These are phyloP conservation scores for Amanita exitialis DNA, from an alignment of 768 basidiomycete species.

Conservation along the genomic window DNA sequence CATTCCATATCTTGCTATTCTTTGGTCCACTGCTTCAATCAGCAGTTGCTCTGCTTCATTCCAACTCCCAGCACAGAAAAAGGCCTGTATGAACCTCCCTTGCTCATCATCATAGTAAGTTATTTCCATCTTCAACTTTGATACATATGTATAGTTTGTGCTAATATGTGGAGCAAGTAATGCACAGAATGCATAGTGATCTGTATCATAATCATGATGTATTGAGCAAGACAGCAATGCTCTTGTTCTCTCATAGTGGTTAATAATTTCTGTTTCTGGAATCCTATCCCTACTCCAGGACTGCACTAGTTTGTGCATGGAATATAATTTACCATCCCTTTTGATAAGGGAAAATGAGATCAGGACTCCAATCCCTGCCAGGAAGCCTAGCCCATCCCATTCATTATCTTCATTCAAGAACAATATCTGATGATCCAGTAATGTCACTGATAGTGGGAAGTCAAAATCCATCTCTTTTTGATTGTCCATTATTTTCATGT, in stretches of 20 bases:
- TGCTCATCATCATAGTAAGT: not conserved
- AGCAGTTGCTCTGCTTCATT: not conserved
- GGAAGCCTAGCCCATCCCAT: constrained; percentile 10
- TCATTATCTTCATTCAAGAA: not conserved
- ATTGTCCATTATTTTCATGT: not conserved
- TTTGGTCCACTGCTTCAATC: not conserved
- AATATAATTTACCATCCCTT: constrained; percentile 1
- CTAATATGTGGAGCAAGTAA: constrained; percentile 7
- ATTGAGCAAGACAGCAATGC: constrained; percentile 3
- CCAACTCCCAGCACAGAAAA: not conserved
- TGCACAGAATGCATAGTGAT: constrained; percentile 1
- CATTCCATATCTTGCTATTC: not conserved
- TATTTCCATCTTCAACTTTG: not conserved
- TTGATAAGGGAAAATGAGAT: constrained; percentile 11
- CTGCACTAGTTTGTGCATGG: constrained; percentile 9
- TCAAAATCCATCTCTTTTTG: not conserved
- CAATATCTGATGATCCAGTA: not conserved
- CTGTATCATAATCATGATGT: not conserved
- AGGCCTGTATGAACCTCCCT: not conserved
- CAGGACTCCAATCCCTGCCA: constrained; percentile 10
- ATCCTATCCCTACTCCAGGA: constrained; percentile 1
- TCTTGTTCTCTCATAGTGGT: not conserved
- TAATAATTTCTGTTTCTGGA: not conserved
- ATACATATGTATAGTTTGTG: not conserved
- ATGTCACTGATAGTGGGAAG: not conserved